Evolutionary conservation across 441 rosid species (phyloP), one percentile per base, ranked within the genome.

Genomic region (Gossypium trilobum): DNA sequence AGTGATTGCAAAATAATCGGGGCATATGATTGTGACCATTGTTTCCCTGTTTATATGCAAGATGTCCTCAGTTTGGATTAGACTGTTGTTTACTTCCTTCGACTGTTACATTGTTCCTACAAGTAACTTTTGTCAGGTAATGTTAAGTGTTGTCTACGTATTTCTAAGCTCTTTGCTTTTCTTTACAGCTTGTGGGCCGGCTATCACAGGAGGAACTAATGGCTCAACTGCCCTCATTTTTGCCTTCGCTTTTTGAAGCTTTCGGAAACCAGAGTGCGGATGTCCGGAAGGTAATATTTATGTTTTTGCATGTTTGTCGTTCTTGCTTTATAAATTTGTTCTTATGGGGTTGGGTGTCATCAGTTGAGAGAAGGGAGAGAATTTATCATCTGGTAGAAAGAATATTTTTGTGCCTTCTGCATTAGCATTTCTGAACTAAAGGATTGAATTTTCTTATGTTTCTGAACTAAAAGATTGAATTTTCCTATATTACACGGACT

Each of bases 181-280:
- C 19, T 76, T 51, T 81, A 64, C 91, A 95, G 99, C 91, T 95
- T 71, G 97, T 92, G 76, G 89, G 96, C 48, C 85, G 98, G 74
- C 90, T 95, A 51, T 87, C 99, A 8, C 95, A 87, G 74, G 97
- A 89, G 84, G 96, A 91, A 60, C 69, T 95, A 77, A 92, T 85
- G 92, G 83, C 82, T 19, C 90, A 95, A 75, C 81, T 95, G 65
- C 87, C 97, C 5, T 91, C 95, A 22, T 95, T 95, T 82, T 80
- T 95, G 76, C 99, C 97, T 56, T 91, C 93, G 36, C 91, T 92
- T 74, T 91, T 92, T 69, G 98, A 95, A 86, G 99, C 99, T 67
- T 95, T 95, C 78, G 95, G 97, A 73, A 95, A 82, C 85, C 98
- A 83, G 82, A 92, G 96, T 84, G 96, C 98, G 36, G 98, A 95